A percentile compares a stretch with the other conserved stretches of the same genome.
phyloP scores from a whole-genome alignment of 1,284 basidiomycete genomes.

The Cryptococcus depauperatus region DNA sequence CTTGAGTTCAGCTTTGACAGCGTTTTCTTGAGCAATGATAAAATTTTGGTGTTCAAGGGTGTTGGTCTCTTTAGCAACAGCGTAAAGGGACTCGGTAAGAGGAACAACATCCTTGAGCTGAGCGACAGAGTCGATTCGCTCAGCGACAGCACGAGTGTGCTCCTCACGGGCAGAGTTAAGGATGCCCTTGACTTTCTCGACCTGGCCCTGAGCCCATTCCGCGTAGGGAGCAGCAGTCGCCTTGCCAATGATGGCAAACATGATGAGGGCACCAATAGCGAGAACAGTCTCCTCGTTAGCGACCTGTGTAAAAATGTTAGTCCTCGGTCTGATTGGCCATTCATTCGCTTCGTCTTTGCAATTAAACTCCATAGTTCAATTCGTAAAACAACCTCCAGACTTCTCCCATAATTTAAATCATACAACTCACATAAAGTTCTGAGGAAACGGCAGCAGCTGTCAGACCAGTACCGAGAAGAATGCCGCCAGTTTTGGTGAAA shows the following conservation, averaged over 20 bases:
- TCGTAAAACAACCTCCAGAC: not conserved
- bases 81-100: slow-evolving; percentile 82
- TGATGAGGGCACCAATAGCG: slow-evolving; percentile 72
- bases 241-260: slow-evolving; percentile 78
- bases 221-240: slow-evolving; percentile 75
- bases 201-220: slow-evolving; percentile 84
- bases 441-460: slow-evolving; percentile 90
- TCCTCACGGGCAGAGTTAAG: slow-evolving; percentile 75
- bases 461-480: slow-evolving; percentile 83
- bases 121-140: slow-evolving; percentile 81
- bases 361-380: not conserved
- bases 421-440: slow-evolving; percentile 69
- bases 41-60: slow-evolving; percentile 84
- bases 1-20: slow-evolving; percentile 83
- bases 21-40: slow-evolving; percentile 80
- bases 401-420: not conserved
- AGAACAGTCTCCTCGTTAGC: slow-evolving; percentile 91
- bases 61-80: slow-evolving; percentile 93
- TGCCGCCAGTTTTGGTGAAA: slow-evolving; percentile 88
- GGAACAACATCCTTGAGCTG: slow-evolving; percentile 91
- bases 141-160: slow-evolving; percentile 89
- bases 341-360: not conserved
- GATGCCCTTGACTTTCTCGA: slow-evolving; percentile 71
- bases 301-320: slow-evolving; percentile 43
- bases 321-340: not conserved